Base-by-base conservation (phyloP, 1,139 yeast genomes). In the Waltiozyma solani region DNA sequence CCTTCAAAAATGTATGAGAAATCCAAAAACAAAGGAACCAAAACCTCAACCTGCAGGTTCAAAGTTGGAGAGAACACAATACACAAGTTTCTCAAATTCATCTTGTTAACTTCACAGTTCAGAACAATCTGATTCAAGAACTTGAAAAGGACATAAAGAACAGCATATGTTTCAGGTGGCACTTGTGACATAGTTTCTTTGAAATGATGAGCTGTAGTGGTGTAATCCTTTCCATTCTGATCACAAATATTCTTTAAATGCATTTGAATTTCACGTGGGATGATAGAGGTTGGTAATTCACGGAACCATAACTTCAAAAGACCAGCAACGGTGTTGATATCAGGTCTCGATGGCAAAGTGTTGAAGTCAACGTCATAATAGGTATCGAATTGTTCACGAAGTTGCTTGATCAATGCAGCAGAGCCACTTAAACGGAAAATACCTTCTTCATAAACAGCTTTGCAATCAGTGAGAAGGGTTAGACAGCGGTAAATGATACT, bases 341-440 rank as follows among this genome's bases (percentile, higher is more conserved):
- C 91, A 7, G 58, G 58, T 33, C 41, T 42, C 13, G 60, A 36
- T 36, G 50, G 52, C 47, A 67, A 53, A 19, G 60, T 60, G 29
- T 69, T 61, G 41, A 91, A 63, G 53, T 87, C 87, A 38, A 85
- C 64, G 56, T 89, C 97, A 46, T 71, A 73, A 14, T 72, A 67
- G 21, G 52, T 57, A 52, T 77, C 78, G 58, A 87, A 91, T 36
- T 66, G 67, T 32, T 79, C 85, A 51, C 83, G 85, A 35, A 91
- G 67, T 32, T 69, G 73, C 42, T 84, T 73, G 21, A 91, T 85
- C 36, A 80, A 70, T 0, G 89, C 73, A 39, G 91, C 84, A 26
- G 95, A 83, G 2, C 98, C 98, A 58, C 93, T 85, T 41, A 89
- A 65, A 46, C 98, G 68, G 63, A 91, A 91, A 2, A 91, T 74